Base-by-base conservation (phyloP, 2,329 filamentous ascomycete genomes). In the Curvularia lunata region DNA sequence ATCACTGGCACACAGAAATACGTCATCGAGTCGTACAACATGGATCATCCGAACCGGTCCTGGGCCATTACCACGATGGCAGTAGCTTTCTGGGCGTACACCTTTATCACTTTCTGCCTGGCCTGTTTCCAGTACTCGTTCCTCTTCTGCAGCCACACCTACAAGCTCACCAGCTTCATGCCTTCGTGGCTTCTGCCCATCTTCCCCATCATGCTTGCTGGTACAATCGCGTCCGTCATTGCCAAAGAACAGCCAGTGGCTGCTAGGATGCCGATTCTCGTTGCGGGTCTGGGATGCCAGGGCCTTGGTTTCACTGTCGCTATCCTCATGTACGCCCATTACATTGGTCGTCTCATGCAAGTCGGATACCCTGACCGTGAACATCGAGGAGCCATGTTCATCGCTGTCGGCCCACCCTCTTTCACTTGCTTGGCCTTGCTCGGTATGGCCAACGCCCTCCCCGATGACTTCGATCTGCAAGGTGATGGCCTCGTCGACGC, bases 151-250 rank as follows among this genome's bases (percentile, higher is more conserved):
- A 76, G 78, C 7, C 83, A 85, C 68, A 83, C 77, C 59, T 87
- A 87, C 57, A 81, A 80, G 5, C 77, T 91, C 16, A 84, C 86
- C 54, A 86, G 84, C 38, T 90, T 91, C 85, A 90, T 89, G 82
- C 89, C 89, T 0, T 86, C 87, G 0, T 91, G 88, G 88, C 85
- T 91, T 55, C 78, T 92, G 6, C 89, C 89, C 41, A 88, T 91
- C 67, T 91, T 91, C 73, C 88, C 88, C 16, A 81, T 90, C 72
- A 91, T 91, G 89, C 80, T 91, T 8, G 84, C 84, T 0, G 89
- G 89, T 2, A 91, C 88, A 2, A 85, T 91, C 43, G 88, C 89
- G 1, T 84, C 85, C 1, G 84, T 89, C 57, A 88, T 91, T 49
- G 82, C 85, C 7, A 79, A 81, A 5, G 82, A 82, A 0, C 89